These are phyloP conservation scores for Euptelea pleiosperma DNA, from an alignment of 164 flowering plant species.

Conservation along the genomic window DNA sequence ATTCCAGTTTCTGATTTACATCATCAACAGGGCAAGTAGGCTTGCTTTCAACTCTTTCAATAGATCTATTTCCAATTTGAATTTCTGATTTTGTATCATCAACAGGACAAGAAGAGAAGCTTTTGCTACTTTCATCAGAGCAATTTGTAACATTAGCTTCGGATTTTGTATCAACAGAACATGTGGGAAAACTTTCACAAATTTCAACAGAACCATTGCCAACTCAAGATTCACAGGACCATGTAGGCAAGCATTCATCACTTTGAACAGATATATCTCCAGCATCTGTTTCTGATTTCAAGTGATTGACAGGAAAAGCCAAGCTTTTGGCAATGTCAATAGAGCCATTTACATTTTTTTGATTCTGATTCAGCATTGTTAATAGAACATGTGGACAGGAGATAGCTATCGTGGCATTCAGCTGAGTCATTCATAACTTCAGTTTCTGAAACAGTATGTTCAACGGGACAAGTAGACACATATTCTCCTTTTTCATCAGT, in stretches of 20 bases:
- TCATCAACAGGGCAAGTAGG: slow-evolving; percentile 5
- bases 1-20: slow-evolving; percentile 3
- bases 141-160: slow-evolving; percentile 7
- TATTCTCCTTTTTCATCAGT: slow-evolving; percentile 1
- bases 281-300: slow-evolving; percentile 11
- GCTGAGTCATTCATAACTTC: slow-evolving; percentile 4
- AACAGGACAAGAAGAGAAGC: neutral
- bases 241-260: slow-evolving; percentile 11
- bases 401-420: slow-evolving; percentile 2
- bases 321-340: slow-evolving; percentile 1
- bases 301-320: neutral
- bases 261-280: slow-evolving; percentile 2
- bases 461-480: neutral
- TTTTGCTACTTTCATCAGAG: neutral
- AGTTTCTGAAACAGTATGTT: neutral
- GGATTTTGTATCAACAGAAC: slow-evolving; percentile 1
- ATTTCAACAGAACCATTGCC: slow-evolving; percentile 2
- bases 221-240: slow-evolving; percentile 6
- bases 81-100: neutral
- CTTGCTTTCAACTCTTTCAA: slow-evolving; percentile 7
- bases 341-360: neutral
- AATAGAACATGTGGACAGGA: neutral
- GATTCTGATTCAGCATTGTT: neutral
- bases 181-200: neutral
- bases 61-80: slow-evolving; percentile 9